Evolutionary conservation across 371 early-diverging fungal species (phyloP).

Genomic region (Circinella minor): DNA sequence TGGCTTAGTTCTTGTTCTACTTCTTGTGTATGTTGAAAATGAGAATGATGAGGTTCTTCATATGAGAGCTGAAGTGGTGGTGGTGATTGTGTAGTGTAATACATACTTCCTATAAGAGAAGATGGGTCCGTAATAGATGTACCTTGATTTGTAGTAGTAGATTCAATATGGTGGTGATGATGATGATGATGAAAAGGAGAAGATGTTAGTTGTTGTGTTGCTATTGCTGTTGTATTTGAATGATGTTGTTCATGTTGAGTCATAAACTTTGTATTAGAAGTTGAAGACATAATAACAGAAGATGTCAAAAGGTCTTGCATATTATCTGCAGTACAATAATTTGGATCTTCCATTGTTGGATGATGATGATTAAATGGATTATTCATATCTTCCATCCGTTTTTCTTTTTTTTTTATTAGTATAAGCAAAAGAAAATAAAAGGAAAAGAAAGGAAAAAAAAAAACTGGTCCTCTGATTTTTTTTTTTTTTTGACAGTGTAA

Average conservation of each 20-base stretch:
- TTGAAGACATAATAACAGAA: background rate
- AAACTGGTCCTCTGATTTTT: no score
- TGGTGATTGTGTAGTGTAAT: background rate
- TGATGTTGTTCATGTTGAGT: background rate
- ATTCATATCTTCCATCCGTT: background rate
- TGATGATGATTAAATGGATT: background rate
- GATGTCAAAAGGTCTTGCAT: constrained; percentile 4
- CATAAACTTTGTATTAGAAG: background rate
- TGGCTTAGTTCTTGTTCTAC: no score
- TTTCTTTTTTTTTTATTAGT: background rate
- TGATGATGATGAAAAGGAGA: background rate
- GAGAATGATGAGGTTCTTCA: no score
- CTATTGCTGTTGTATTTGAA: background rate
- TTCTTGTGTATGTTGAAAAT: no score
- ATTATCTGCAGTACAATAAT: background rate
- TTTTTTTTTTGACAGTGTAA: no score
- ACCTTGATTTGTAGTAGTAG: no score
- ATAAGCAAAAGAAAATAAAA: background rate
- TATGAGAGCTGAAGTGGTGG: background rate
- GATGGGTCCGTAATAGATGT: no score
- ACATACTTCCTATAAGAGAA: background rate
- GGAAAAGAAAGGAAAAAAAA: no score
- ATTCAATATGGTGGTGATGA: background rate
- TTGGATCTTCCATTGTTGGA: background rate
- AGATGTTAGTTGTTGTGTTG: background rate